phyloP scores from a whole-genome alignment of 2,329 filamentous ascomycete species.

The Exophiala sp. region DNA sequence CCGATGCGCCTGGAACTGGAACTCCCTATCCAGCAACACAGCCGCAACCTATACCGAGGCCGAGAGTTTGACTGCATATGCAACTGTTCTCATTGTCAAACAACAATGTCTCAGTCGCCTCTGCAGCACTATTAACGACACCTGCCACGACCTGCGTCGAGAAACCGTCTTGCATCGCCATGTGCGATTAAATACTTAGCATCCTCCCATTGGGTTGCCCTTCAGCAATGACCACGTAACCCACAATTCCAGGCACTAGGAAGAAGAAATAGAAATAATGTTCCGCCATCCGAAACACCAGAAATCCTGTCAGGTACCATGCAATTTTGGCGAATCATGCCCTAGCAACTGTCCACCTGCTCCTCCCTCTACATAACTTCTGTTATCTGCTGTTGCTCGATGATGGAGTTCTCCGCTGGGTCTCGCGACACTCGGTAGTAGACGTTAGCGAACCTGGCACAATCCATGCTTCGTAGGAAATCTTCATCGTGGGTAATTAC shows the following conservation, averaged over 20 bases:
- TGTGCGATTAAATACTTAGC: no score
- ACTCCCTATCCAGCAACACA: background rate
- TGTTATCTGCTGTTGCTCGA: conserved; percentile 61
- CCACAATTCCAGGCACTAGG: background rate
- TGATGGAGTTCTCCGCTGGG: conserved; percentile 80
- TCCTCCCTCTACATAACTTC: conserved; percentile 38
- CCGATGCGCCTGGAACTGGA: background rate
- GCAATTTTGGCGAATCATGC: conserved; percentile 5
- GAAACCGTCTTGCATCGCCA: no score
- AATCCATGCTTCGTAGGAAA: conserved; percentile 89
- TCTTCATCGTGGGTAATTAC: conserved; percentile 99
- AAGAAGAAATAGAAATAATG: no score
- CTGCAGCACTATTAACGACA: background rate
- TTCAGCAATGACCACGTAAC: no score
- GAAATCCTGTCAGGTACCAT: conserved; percentile 12
- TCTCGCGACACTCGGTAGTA: conserved; percentile 87
- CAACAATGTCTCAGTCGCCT: background rate
- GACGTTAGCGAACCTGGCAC: conserved; percentile 84
- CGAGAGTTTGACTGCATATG: no score
- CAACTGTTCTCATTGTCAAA: no score
- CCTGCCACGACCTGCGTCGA: no score
- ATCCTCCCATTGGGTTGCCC: no score
- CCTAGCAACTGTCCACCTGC: conserved; percentile 3
- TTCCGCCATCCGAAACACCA: background rate
- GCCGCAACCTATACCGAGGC: no score